A percentile compares a stretch with the other conserved stretches of the same genome.
phyloP scores from a whole-genome alignment of 371 early-diverging fungal genomes.

The Rhizopus sp. region DNA sequence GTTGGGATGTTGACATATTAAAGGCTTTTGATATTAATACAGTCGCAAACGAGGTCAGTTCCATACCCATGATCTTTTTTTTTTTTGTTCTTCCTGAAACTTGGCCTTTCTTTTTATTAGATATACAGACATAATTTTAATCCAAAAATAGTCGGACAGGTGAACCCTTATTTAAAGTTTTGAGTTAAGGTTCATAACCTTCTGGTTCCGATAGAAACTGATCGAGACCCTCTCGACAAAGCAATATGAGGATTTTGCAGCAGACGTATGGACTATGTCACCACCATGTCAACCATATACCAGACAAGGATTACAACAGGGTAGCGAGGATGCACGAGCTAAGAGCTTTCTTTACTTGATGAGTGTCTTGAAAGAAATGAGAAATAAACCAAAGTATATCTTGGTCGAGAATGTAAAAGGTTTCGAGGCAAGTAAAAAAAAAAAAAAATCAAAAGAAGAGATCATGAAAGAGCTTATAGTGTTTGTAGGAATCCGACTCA shows the following conservation, averaged over 20 bases:
- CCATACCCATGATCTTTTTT: not conserved
- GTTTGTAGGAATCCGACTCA: slow-evolving; percentile 58
- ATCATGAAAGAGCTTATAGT: not conserved
- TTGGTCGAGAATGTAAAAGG: slow-evolving; percentile 86
- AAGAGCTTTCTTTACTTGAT: slow-evolving; percentile 75
- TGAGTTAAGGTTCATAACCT: slow-evolving; percentile 2
- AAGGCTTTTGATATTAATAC: slow-evolving; percentile 83
- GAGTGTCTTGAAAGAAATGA: slow-evolving; percentile 57
- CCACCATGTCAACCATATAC: slow-evolving; percentile 89
- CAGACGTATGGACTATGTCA: slow-evolving; percentile 84
- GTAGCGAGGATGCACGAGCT: slow-evolving; percentile 75
- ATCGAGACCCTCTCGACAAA: slow-evolving; percentile 70
- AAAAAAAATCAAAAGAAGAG: not conserved
- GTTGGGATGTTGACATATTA: slow-evolving; percentile 59
- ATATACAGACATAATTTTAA: slow-evolving; percentile 77
- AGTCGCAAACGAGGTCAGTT: slow-evolving; percentile 71
- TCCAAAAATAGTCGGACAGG: slow-evolving; percentile 65
- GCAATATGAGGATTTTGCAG: slow-evolving; percentile 62
- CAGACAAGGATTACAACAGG: slow-evolving; percentile 73
- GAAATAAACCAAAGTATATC: slow-evolving; percentile 67
- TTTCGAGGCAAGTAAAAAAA: slow-evolving; percentile 60
- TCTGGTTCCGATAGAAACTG: slow-evolving; percentile 42
- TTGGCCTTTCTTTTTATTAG: slow-evolving; percentile 10
- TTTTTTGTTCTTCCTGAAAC: not conserved
- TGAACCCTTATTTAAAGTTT: slow-evolving; percentile 15